phyloP scores from a whole-genome alignment of 495 filamentous ascomycete species.

The Talaromyces nanjingensis region DNA sequence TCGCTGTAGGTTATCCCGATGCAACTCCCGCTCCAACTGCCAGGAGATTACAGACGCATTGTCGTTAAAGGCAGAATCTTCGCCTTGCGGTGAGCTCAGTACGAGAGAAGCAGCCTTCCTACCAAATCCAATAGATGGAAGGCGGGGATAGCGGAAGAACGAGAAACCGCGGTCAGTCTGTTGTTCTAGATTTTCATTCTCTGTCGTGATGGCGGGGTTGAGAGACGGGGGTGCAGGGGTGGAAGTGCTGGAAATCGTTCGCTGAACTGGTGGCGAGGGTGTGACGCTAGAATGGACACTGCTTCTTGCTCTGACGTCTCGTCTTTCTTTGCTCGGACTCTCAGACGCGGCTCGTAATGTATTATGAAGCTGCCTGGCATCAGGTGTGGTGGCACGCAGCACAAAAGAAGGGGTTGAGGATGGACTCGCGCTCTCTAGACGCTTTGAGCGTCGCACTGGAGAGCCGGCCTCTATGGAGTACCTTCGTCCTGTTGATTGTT shows the following conservation, averaged over 20 bases:
- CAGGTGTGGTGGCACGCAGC: constrained; percentile 34
- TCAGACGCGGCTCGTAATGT: constrained; percentile 22
- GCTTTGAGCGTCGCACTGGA: constrained; percentile 15
- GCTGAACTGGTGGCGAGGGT: constrained; percentile 32
- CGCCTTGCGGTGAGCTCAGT: constrained; percentile 18
- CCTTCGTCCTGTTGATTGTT: constrained; percentile 7
- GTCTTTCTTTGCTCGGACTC: constrained; percentile 11
- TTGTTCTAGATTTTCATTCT: neutral
- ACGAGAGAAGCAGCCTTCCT: neutral
- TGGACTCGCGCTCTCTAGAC: neutral
- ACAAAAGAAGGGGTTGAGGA: neutral
- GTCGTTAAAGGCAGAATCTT: constrained; percentile 21
- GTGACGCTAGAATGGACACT: constrained; percentile 25
- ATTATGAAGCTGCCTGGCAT: constrained; percentile 31
- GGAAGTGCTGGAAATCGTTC: constrained; percentile 29
- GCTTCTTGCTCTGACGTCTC: constrained; percentile 4
- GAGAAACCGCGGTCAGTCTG: constrained; percentile 9
- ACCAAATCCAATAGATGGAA: constrained; percentile 2
- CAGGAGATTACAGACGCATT: constrained; percentile 33
- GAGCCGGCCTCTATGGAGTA: constrained; percentile 10
- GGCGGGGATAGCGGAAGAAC: constrained; percentile 5
- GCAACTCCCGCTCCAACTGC: constrained; percentile 36
- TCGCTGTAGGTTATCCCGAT: constrained; percentile 32
- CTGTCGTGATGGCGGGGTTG: constrained; percentile 1
- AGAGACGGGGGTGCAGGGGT: constrained; percentile 17